phyloP scores from a whole-genome alignment of 371 early-diverging fungal genomes.

The Apophysomyces sp. region DNA sequence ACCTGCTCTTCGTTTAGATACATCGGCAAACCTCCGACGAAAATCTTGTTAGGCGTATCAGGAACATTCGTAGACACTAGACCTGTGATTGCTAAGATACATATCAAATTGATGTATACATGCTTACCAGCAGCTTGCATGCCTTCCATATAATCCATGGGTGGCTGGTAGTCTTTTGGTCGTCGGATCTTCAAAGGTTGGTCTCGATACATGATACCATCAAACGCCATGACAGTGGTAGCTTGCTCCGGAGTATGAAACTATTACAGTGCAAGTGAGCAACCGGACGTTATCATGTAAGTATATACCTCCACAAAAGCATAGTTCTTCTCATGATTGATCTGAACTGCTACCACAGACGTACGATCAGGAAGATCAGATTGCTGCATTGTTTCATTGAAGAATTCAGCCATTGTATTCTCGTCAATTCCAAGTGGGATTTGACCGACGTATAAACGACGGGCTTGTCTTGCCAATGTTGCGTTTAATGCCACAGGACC shows the following conservation, averaged over 20 bases:
- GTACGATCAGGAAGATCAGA: constrained; percentile 58
- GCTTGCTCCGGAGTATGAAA: constrained; percentile 90
- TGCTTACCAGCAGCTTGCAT: constrained; percentile 5
- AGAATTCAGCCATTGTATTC: constrained; percentile 76
- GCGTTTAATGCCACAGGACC: constrained; percentile 43
- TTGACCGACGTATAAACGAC: constrained; percentile 88
- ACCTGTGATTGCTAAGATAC: constrained; percentile 24
- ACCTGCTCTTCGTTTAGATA: constrained; percentile 94
- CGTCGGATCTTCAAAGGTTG: constrained; percentile 88
- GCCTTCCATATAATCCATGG: constrained; percentile 52
- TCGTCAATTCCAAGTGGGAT: constrained; percentile 81
- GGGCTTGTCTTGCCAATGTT: constrained; percentile 60
- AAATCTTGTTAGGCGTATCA: constrained; percentile 92
- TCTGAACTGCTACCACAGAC: constrained; percentile 76
- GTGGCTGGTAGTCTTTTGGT: constrained; percentile 92
- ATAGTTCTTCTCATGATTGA: constrained; percentile 91
- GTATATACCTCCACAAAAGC: constrained; percentile 84
- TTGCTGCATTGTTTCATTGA: constrained; percentile 80
- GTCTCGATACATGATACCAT: constrained; percentile 86
- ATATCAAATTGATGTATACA: background rate
- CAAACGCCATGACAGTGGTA: constrained; percentile 88
- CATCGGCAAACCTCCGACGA: constrained; percentile 90
- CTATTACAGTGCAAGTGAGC: constrained; percentile 28
- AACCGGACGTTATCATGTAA: background rate
- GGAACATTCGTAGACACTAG: constrained; percentile 82